Evolutionary conservation across 192 early-diverging fungal species (phyloP).

Genomic region (Coemansia sp.): DNA sequence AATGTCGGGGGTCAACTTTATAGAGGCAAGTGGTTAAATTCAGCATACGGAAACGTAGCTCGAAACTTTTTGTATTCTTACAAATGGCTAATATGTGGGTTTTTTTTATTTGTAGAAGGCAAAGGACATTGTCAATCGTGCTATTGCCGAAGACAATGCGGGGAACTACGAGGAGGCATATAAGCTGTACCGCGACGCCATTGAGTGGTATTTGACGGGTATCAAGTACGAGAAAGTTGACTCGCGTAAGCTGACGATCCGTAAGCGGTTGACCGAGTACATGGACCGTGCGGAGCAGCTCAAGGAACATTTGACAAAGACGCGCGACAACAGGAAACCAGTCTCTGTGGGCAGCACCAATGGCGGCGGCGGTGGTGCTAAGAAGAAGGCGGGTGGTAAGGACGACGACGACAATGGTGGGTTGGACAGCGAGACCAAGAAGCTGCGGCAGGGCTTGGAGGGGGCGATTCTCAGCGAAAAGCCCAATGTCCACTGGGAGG

Average conservation of each 20-base stretch:
- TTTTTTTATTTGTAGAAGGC: slow-evolving; percentile 65
- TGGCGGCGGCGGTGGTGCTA: slow-evolving; percentile 25
- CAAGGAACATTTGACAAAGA: slow-evolving; percentile 79
- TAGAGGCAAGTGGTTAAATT: not conserved
- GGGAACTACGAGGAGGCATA: slow-evolving; percentile 91
- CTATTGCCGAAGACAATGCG: slow-evolving; percentile 89
- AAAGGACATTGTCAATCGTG: slow-evolving; percentile 89
- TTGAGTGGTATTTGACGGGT: slow-evolving; percentile 95
- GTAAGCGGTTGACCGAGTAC: slow-evolving; percentile 91
- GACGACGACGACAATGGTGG: slow-evolving; percentile 58
- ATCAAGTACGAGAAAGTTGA: slow-evolving; percentile 99
- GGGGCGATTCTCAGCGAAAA: slow-evolving; percentile 93
- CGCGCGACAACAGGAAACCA: slow-evolving; percentile 66
- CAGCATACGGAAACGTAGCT: not conserved
- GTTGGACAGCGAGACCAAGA: slow-evolving; percentile 79
- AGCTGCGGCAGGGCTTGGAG: slow-evolving; percentile 66
- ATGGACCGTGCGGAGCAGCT: slow-evolving; percentile 91
- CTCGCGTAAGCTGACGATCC: slow-evolving; percentile 76
- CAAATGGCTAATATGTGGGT: not conserved
- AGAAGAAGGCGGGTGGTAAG: slow-evolving; percentile 51
- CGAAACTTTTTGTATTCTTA: not conserved
- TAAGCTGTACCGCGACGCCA: slow-evolving; percentile 80
- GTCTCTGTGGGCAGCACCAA: slow-evolving; percentile 61
- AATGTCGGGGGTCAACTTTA: slow-evolving; percentile 19
- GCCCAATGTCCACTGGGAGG: slow-evolving; percentile 96